These are phyloP conservation scores for Vaccinium myrtillus DNA, from an alignment of 148 eudicot species.

Conservation along the genomic window DNA sequence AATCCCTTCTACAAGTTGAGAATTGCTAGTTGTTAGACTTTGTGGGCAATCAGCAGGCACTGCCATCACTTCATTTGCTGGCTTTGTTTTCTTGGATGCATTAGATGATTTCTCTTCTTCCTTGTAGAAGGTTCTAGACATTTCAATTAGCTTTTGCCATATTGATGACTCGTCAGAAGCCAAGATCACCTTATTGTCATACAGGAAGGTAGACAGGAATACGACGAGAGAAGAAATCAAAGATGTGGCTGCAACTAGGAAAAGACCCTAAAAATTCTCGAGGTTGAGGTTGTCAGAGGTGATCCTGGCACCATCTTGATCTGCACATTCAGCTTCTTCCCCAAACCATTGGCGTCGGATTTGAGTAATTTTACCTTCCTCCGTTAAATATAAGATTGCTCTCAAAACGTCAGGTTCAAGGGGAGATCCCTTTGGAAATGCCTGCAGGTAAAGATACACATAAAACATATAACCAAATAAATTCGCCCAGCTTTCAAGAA, in stretches of 20 bases:
- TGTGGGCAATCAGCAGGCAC: neutral
- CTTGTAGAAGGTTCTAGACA: slow-evolving; percentile 25
- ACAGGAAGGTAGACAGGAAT: slow-evolving; percentile 20
- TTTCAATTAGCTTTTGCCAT: slow-evolving; percentile 20
- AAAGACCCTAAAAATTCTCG: slow-evolving; percentile 40
- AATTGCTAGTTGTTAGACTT: slow-evolving; percentile 20
- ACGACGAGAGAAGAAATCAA: slow-evolving; percentile 28
- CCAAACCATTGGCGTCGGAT: slow-evolving; percentile 43
- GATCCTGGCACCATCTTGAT: neutral
- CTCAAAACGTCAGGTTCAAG: slow-evolving; percentile 52
- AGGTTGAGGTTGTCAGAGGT: slow-evolving; percentile 31
- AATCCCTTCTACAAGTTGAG: slow-evolving; percentile 1
- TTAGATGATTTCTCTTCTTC: slow-evolving; percentile 17
- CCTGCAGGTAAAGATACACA: slow-evolving; percentile 13
- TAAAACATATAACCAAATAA: no score
- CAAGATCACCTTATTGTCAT: slow-evolving; percentile 23
- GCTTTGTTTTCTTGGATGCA: neutral
- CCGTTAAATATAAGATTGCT: slow-evolving; percentile 39
- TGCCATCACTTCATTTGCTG: neutral
- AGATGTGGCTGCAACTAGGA: slow-evolving; percentile 33
- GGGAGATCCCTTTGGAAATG: slow-evolving; percentile 42
- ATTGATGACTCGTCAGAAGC: slow-evolving; percentile 20
- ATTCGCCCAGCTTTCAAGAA: no score
- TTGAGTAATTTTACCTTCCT: slow-evolving; percentile 37
- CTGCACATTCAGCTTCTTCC: slow-evolving; percentile 14